Percentiles rank a stretch among this genome's conserved stretches.
These are phyloP conservation scores for Amphirosellinia nigrospora DNA, from an alignment of 495 filamentous ascomycete genomes.

Conservation along the genomic window DNA sequence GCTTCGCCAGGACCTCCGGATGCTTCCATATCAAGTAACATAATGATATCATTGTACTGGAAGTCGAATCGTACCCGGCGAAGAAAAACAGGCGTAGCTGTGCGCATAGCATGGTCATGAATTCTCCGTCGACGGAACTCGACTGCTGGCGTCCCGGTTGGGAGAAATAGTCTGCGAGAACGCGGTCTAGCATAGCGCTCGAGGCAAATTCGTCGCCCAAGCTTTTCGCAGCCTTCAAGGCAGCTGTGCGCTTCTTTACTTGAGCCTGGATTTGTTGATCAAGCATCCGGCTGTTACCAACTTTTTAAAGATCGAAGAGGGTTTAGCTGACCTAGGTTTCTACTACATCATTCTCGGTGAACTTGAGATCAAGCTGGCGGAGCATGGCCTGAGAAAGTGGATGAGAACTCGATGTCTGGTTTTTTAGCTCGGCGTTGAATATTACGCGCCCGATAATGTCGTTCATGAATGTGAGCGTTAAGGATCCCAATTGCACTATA, in stretches of 20 bases:
- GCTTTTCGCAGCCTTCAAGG: slow-evolving; percentile 29
- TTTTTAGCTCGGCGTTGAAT: slow-evolving; percentile 39
- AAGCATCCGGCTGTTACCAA: slow-evolving; percentile 39
- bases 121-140: slow-evolving; percentile 31
- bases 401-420: slow-evolving; percentile 36
- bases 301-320: slow-evolving; percentile 30
- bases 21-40: slow-evolving; percentile 52
- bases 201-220: slow-evolving; percentile 31
- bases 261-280: slow-evolving; percentile 35
- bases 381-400: slow-evolving; percentile 38
- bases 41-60: slow-evolving; percentile 45
- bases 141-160: slow-evolving; percentile 23
- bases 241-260: slow-evolving; percentile 27
- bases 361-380: slow-evolving; percentile 36
- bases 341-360: slow-evolving; percentile 33
- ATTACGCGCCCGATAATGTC: slow-evolving; percentile 62
- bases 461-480: slow-evolving; percentile 70
- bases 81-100: slow-evolving; percentile 40
- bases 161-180: slow-evolving; percentile 37
- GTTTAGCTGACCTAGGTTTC: slow-evolving; percentile 35
- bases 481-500: slow-evolving; percentile 63
- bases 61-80: slow-evolving; percentile 47
- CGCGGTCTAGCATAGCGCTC: slow-evolving; percentile 37
- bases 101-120: slow-evolving; percentile 31
- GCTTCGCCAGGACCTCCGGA: slow-evolving; percentile 43